Evolutionary conservation across 1,284 basidiomycete genomes (phyloP), one percentile per base, ranked within the genome.

Genomic region (Leccinum subrobustum): DNA sequence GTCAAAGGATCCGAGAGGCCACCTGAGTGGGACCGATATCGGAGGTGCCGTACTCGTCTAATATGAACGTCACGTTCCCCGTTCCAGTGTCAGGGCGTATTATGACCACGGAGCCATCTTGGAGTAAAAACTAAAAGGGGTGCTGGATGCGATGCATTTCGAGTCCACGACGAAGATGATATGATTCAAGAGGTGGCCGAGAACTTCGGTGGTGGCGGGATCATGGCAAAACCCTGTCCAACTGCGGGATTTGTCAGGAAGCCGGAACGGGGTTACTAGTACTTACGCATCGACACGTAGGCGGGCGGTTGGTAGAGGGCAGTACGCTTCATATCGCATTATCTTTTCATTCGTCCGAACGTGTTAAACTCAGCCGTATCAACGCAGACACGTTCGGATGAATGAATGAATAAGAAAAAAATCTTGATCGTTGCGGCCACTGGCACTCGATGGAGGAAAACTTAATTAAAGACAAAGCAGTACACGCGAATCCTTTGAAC

Each of bases 351-450:
- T 14, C 33, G 33, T 35, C 33, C 33, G 33, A 35, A 35, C 5
- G 52, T 52, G 20, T 23, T 35, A 35, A 25, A 35, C 53, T 31
- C 56, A 59, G 52, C 48, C 29, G 2, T 56, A 65, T 25, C 23
- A 50, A 25, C 16, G 48, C 33, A 35, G 33, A 33, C 12, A 33
- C 33, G 12, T 27, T 50, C 20, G 14, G 51, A 53, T 18, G 50
- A 42, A 12, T 7, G 57, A 42, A 57, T 63, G 55, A 70, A 67
- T 67, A n/a, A n/a, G 37, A 25, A 16, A 27, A 44, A 44, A 18
- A 44, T 44, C 23, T 31, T 39, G 58, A 54, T 65, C 14, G 16
- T 20, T 54, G 18, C 23, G 23, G 37, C 18, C 4, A 16, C 20
- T 23, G 42, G 18, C 29, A 3, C 18, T 44, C 18, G 42, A 44